Evolutionary conservation across 2,329 filamentous ascomycete genomes (phyloP), one percentile per base, ranked within the genome.

Genomic region (Pestalotiopsis sp.): DNA sequence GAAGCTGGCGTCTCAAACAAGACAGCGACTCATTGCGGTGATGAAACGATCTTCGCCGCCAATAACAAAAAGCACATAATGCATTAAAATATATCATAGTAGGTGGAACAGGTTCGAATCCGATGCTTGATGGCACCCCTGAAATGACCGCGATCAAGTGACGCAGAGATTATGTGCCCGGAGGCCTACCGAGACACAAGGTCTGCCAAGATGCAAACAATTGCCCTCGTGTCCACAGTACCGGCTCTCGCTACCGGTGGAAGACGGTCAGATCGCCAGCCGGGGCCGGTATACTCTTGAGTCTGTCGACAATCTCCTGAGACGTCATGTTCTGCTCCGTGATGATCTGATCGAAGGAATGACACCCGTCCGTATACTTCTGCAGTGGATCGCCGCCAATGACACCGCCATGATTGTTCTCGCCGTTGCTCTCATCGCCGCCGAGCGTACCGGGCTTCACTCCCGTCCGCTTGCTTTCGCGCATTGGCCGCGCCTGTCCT

Each of bases 321-420:
- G 95, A 91, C 6, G 88, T 88, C 76, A 93, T 77, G 70, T 91
- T 90, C 78, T 90, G 85, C 81, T 94, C 92, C 1, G 91, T 92
- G 76, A 93, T 93, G 72, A 95, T 93, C 83, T 95, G 90, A 81
- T 96, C 93, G 79, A 95, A 92, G 73, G 88, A 89, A 77, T 94
- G 92, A 72, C 87, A 87, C 0, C 93, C 93, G 79, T 95, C 92
- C 12, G 92, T 85, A 76, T 93, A 95, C 74, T 83, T 86, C 72
- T 90, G 85, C 76, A 95, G 75, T 31, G 86, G 85, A 69, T 88
- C 86, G 13, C 64, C 45, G 7, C 36, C 55, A 49, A 20, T 25
- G n/a, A 52, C 12, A 14, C 36, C 36, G 17, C n/a, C 64, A 39
- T 27, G 27, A 3, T 81, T 82, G 11, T 79, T 80, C 2, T 76